Base-by-base conservation (phyloP, 1,139 yeast species). In the Sugiyamaella sp. region DNA sequence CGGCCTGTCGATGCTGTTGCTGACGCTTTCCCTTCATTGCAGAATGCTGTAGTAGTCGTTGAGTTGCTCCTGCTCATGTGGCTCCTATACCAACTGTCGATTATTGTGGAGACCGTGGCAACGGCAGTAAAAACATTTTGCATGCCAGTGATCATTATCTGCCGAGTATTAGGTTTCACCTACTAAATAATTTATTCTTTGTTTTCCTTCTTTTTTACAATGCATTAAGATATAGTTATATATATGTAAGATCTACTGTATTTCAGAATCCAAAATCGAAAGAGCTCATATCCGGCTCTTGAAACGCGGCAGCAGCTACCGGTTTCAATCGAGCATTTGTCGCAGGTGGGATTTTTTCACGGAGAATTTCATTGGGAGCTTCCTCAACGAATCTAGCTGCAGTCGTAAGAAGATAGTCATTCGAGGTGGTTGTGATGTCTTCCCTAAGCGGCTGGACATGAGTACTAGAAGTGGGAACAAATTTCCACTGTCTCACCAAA, bases 201-300 rank as follows among this genome's bases (percentile, higher is more conserved):
- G 4, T 21, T 40, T 22, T 12, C 9, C 1, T 32, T 44, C 19
- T 20, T 44, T 22, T 8, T 9, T 33, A 21, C 22, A 8, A 41
- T 35, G 32, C 39, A 44, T 19, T 33, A 44, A n/a, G n/a, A n/a
- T 22, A 44, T 44, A 33, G 16, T 29, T 20, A 44, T 19, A 37
- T 46, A 38, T 16, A 37, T 32, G 8, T 19, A 8, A 32, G 20
- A 4, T 14, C 8, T 14, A 9, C 25, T 3, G 4, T 19, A 12
- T 9, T 16, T 20, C 51, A 77, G 55, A 75, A 77, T 1, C 86
- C 87, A 69, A 85, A 85, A 55, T 78, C 78, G 65, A 86, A 86
- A 0, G 90, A 79, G 65, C 89, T 83, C 93, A 86, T 85, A 65
- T 86, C 93, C 0, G 91, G 91, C 66, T 86, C 95, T 59, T 78